Conservation (phyloP, 1,284 basidiomycete species). For the Fistulinella cinereoalba region DNA sequence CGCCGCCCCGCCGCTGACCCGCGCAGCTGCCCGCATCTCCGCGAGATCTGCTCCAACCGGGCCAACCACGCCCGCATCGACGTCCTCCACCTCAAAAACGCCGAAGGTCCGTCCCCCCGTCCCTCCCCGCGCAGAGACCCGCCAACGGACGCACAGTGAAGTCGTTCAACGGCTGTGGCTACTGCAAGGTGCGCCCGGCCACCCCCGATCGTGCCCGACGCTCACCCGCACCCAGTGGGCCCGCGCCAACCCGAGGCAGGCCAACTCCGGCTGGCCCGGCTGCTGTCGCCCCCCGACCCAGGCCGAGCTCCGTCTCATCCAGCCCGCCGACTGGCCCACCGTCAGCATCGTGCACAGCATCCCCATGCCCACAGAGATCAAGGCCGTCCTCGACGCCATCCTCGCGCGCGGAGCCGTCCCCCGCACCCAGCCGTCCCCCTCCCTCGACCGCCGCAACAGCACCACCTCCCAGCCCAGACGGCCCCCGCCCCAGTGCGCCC, state of each 20-base stretch:
- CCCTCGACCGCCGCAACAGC: slow-evolving; percentile 52
- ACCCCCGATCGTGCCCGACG: slow-evolving; percentile 28
- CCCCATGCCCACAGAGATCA: slow-evolving; percentile 67
- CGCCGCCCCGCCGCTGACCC: slow-evolving; percentile 8
- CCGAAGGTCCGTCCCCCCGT: slow-evolving; percentile 65
- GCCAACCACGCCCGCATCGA: slow-evolving; percentile 68
- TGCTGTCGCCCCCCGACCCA: slow-evolving; percentile 70
- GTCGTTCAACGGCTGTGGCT: slow-evolving; percentile 80
- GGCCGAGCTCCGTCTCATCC: slow-evolving; percentile 58
- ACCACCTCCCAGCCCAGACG: slow-evolving; percentile 33
- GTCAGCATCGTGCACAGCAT: slow-evolving; percentile 70
- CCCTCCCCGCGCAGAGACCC: slow-evolving; percentile 11
- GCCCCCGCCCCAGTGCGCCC: slow-evolving; percentile 48
- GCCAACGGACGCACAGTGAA: slow-evolving; percentile 48
- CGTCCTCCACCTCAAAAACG: slow-evolving; percentile 74
- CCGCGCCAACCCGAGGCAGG: slow-evolving; percentile 52
- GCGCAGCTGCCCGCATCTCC: slow-evolving; percentile 67
- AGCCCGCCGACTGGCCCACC: slow-evolving; percentile 74
- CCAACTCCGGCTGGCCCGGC: slow-evolving; percentile 78
- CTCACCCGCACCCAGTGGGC: slow-evolving; percentile 57
- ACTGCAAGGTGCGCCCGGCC: slow-evolving; percentile 64
- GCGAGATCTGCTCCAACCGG: slow-evolving; percentile 71
- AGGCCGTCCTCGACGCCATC: slow-evolving; percentile 57
- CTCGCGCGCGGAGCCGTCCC: slow-evolving; percentile 33
- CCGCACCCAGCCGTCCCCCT: slow-evolving; percentile 29